Evolutionary conservation across 768 basidiomycete species (phyloP), one percentile per base, ranked within the genome.

Genomic region (Hygrophorus pudorinus): DNA sequence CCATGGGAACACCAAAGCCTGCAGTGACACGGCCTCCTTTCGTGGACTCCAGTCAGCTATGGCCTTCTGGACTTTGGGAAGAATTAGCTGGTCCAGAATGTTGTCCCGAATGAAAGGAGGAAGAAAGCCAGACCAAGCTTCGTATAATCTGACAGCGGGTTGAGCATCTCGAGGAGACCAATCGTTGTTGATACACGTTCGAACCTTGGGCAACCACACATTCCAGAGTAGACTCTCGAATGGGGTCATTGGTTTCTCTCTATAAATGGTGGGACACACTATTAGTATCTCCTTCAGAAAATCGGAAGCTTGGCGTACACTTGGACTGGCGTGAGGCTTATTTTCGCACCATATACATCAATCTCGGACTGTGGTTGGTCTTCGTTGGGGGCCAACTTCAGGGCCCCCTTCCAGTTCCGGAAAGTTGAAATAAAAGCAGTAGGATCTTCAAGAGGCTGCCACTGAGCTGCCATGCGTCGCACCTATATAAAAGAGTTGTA

Each of bases 141-240:
- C 88, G 56, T 91, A 87, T 2, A 99, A 66, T 38, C 74, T 78
- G 31, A 97, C 77, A 4, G 82, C 88, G 11, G 86, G 79, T 12
- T 75, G 65, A 3, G 92, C 79, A 31, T 78, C 66, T 41, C 73
- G 66, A 2, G 92, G 80, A 8, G 73, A 66, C 96, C 96, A 99
- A 27, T 92, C 85, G 60, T 99, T 98, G 62, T 98, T 98, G 59
- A 98, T 81, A 9, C 78, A 73, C 0, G 89, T 88, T 20, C 96
- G 79, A n/a, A 98, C 83, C 64, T 79, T 88, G 0, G 96, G 96
- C 20, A 99, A 66, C 96, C 93, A 99, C 8, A 87, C 70, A 51
- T 83, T 88, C 93, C 96, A 98, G 11, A 98, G 62, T 18, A 98
- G 68, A 48, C 84, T 88, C 58, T 99, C 96, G 58, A 88, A 99